Conservation (phyloP, 1,139 yeast genomes). For the Suhomyces bribrorum region DNA sequence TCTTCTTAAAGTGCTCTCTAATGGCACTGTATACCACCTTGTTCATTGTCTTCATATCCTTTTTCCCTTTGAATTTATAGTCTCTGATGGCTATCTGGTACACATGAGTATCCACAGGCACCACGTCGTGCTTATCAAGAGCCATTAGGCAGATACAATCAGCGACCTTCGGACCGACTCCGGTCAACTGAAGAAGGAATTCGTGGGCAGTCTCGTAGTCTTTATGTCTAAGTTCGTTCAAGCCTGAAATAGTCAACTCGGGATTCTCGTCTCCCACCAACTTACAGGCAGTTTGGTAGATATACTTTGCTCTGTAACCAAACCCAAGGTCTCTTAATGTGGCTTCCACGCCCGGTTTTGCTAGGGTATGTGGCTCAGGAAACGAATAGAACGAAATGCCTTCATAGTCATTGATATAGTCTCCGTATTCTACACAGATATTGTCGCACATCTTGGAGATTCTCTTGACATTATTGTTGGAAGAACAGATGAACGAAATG, state of each 20-base stretch:
- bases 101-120: slow-evolving; percentile 97
- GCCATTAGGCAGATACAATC: slow-evolving; percentile 92
- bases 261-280: slow-evolving; percentile 40
- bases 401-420: slow-evolving; percentile 53
- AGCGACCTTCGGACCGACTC: slow-evolving; percentile 98
- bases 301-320: slow-evolving; percentile 92
- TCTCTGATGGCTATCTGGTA: slow-evolving; percentile 86
- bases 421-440: slow-evolving; percentile 73
- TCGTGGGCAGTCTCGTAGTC: slow-evolving; percentile 63
- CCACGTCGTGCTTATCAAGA: slow-evolving; percentile 80
- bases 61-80: slow-evolving; percentile 59
- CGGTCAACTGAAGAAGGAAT: slow-evolving; percentile 66
- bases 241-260: slow-evolving; percentile 30
- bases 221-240: slow-evolving; percentile 40
- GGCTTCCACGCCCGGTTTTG: slow-evolving; percentile 37
- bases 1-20: slow-evolving; percentile 56
- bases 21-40: slow-evolving; percentile 64
- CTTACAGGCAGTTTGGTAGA: slow-evolving; percentile 68
- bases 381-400: slow-evolving; percentile 69
- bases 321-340: slow-evolving; percentile 65
- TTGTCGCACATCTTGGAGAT: slow-evolving; percentile 92
- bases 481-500: slow-evolving; percentile 86
- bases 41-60: slow-evolving; percentile 50
- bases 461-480: slow-evolving; percentile 93
- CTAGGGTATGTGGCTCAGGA: slow-evolving; percentile 62